Evolutionary conservation across 257 asterid genomes (phyloP).

Genomic region (Fraxinus pennsylvanica): DNA sequence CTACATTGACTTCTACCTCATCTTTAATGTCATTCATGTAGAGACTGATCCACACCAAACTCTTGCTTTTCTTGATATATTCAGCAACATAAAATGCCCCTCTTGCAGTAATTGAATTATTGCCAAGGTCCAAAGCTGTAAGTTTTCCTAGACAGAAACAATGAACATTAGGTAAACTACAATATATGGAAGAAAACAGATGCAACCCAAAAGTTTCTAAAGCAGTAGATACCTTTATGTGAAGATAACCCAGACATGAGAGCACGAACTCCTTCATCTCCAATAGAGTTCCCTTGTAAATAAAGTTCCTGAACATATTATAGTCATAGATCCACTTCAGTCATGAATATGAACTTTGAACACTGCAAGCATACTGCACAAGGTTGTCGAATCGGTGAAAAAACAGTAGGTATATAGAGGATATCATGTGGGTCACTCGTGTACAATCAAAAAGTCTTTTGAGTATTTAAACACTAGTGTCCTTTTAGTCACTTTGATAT

Average conservation of each 20-base stretch:
- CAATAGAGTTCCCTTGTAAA: conserved; percentile 89
- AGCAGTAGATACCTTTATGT: conserved; percentile 61
- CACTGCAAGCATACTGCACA: neutral
- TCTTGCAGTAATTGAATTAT: conserved; percentile 71
- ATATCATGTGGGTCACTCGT: neutral
- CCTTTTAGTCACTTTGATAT: neutral
- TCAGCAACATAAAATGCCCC: conserved; percentile 92
- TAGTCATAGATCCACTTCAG: conserved; percentile 20
- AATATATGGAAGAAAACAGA: conserved; percentile 13
- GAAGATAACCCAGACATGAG: conserved; percentile 75
- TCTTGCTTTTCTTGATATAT: conserved; percentile 73
- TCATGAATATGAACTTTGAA: conserved; percentile 8
- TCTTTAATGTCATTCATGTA: conserved; percentile 93
- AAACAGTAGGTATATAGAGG: neutral
- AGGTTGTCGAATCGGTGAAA: neutral
- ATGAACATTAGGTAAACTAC: conserved; percentile 23
- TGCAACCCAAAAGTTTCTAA: conserved; percentile 5
- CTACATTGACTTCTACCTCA: conserved; percentile 52
- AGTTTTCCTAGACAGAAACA: conserved; percentile 62
- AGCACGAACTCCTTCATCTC: conserved; percentile 92
- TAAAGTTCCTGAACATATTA: conserved; percentile 66
- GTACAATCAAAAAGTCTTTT: neutral
- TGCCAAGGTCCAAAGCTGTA: conserved; percentile 74
- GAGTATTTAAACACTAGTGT: neutral
- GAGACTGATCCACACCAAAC: conserved; percentile 78